Evolutionary conservation across 768 basidiomycete genomes (phyloP).

Genomic region (Saitozyma sp.): DNA sequence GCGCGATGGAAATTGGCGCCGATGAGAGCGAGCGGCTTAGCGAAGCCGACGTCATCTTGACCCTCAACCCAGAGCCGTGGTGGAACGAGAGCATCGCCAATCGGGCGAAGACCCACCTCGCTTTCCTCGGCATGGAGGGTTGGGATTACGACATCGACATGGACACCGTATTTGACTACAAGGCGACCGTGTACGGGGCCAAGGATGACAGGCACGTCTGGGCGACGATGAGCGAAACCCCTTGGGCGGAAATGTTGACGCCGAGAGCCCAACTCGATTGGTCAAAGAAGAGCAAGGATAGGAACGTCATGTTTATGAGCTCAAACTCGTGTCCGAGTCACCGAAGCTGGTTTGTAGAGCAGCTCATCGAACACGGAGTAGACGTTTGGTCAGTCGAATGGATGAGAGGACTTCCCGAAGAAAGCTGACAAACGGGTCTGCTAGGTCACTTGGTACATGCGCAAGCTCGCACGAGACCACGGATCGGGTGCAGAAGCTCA

Average conservation of each 20-base stretch:
- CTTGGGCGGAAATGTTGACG: not conserved
- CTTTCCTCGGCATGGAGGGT: not conserved
- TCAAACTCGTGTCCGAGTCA: not conserved
- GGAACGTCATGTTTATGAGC: constrained; percentile 1
- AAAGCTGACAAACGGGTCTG: no score
- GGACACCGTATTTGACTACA: not conserved
- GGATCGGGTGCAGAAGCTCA: constrained; percentile 1
- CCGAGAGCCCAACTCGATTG: not conserved
- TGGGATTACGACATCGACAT: not conserved
- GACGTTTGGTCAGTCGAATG: constrained; percentile 1
- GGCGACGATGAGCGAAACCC: not conserved
- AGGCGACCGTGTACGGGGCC: not conserved
- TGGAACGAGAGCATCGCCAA: not conserved
- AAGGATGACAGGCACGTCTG: not conserved
- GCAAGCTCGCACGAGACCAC: not conserved
- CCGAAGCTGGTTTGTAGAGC: not conserved
- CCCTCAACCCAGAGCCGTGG: not conserved
- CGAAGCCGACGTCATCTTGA: not conserved
- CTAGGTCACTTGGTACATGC: not conserved
- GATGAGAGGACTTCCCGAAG: no score
- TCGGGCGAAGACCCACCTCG: not conserved
- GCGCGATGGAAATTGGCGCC: no score
- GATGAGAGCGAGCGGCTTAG: no score
- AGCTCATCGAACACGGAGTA: not conserved
- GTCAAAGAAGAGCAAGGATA: constrained; percentile 1